Evolutionary conservation across 2,329 filamentous ascomycete genomes (phyloP).

Genomic region (Proliferodiscus dingleyae): DNA sequence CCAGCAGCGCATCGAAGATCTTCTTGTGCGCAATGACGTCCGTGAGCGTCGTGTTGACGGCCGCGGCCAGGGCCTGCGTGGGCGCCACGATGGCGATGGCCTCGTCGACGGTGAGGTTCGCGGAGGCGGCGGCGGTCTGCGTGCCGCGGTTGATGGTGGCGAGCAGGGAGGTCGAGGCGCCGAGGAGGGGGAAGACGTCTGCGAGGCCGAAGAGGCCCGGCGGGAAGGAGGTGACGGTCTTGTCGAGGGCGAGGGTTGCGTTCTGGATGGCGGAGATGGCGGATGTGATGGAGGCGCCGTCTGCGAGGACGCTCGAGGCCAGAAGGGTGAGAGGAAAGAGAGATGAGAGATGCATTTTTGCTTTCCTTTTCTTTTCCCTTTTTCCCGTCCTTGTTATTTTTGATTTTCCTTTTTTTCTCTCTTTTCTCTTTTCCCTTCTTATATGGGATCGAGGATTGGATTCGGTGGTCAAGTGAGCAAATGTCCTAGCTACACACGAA

Average conservation of each 20-base stretch:
- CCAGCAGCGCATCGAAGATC: conserved; percentile 40
- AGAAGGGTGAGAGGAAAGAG: conserved; percentile 12
- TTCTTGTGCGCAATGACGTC: conserved; percentile 31
- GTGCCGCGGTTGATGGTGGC: conserved; percentile 36
- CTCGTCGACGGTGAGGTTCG: conserved; percentile 34
- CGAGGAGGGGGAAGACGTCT: conserved; percentile 34
- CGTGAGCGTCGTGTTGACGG: conserved; percentile 9
- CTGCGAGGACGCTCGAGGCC: conserved; percentile 20
- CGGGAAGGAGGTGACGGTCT: conserved; percentile 12
- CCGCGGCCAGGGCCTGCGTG: conserved; percentile 2
- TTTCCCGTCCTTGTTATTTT: no score
- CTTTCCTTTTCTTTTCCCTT: no score
- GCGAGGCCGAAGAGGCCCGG: conserved; percentile 9
- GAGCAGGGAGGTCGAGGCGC: conserved; percentile 36
- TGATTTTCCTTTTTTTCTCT: no score
- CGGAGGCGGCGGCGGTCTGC: conserved; percentile 33
- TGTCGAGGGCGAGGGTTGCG: conserved; percentile 18
- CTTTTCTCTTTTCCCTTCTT: no score
- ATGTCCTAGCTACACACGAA: no score
- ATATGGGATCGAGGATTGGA: no score
- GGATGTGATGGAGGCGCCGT: conserved; percentile 20
- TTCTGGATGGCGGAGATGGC: conserved; percentile 20
- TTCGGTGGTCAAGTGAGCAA: no score
- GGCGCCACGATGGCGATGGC: conserved; percentile 36
- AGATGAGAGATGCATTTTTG: conserved; percentile 17